phyloP scores from a whole-genome alignment of 1,139 yeast species.

The Debaryomyces psychrophilus region DNA sequence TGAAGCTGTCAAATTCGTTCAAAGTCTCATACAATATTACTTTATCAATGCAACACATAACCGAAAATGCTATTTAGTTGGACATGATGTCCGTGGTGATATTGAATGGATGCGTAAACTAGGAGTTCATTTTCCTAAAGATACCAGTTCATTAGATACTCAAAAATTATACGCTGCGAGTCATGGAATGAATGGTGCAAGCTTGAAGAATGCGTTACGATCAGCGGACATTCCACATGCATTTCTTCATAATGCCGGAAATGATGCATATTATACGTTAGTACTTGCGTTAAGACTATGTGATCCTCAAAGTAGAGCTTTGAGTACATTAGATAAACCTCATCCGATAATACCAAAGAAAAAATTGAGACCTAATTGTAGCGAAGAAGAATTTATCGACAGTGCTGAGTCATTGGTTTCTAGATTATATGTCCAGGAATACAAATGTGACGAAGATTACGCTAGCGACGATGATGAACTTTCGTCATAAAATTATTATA shows the following conservation, averaged over 20 bases:
- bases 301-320: slow-evolving; percentile 54
- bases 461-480: not conserved
- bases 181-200: slow-evolving; percentile 43
- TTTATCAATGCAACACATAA: slow-evolving; percentile 25
- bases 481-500: not conserved
- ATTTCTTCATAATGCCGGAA: slow-evolving; percentile 78
- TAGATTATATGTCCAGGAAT: slow-evolving; percentile 3
- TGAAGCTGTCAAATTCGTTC: slow-evolving; percentile 44
- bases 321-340: slow-evolving; percentile 27
- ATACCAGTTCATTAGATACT: slow-evolving; percentile 52
- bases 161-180: slow-evolving; percentile 47
- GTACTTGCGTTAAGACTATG: slow-evolving; percentile 53
- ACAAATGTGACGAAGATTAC: not conserved
- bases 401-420: not conserved
- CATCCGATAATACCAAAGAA: not conserved
- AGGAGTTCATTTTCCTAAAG: slow-evolving; percentile 50
- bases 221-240: slow-evolving; percentile 61
- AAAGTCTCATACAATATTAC: slow-evolving; percentile 46
- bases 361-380: slow-evolving; percentile 4
- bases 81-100: slow-evolving; percentile 72
- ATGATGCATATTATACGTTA: slow-evolving; percentile 75
- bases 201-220: slow-evolving; percentile 54
- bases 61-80: slow-evolving; percentile 52
- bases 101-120: slow-evolving; percentile 51
- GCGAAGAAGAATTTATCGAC: slow-evolving; percentile 4